A percentile compares a stretch with the other conserved stretches of the same genome.
Conservation (phyloP, 192 early-diverging fungal genomes). For the Spinellus fusiger region DNA sequence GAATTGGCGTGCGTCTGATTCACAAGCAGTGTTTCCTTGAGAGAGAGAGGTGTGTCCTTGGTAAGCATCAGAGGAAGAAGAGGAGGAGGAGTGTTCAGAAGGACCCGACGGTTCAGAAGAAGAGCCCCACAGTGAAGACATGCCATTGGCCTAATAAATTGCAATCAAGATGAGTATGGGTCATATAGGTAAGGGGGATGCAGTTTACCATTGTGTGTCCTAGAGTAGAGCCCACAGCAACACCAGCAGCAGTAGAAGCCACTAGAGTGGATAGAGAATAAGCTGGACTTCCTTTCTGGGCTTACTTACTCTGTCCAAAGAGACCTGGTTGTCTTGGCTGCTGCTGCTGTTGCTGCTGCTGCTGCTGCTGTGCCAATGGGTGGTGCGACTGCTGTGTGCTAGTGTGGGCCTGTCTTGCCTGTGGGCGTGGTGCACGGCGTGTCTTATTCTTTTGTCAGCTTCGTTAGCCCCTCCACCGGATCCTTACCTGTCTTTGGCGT, state of each 20-base stretch:
- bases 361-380: slow-evolving; percentile 42
- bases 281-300: no score
- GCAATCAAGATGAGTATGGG: neutral
- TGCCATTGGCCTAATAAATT: slow-evolving; percentile 3
- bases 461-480: neutral
- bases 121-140: no score
- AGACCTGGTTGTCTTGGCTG: slow-evolving; percentile 67
- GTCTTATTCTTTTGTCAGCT: slow-evolving; percentile 2
- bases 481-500: slow-evolving; percentile 17
- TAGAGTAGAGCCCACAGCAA: slow-evolving; percentile 81
- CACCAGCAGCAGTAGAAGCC: slow-evolving; percentile 89
- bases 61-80: slow-evolving; percentile 36
- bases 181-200: neutral
- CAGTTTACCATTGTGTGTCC: slow-evolving; percentile 53
- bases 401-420: slow-evolving; percentile 44
- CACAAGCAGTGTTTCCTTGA: slow-evolving; percentile 41
- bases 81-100: no score
- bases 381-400: slow-evolving; percentile 49
- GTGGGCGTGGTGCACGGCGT: slow-evolving; percentile 36
- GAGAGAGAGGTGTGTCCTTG: slow-evolving; percentile 20
- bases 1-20: slow-evolving; percentile 75
- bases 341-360: slow-evolving; percentile 29
- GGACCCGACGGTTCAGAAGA: no score
- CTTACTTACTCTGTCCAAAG: slow-evolving; percentile 64
- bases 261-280: slow-evolving; percentile 24